These are phyloP conservation scores for Talaromyces sp. DNA, from an alignment of 2,329 filamentous ascomycete species.

Conservation along the genomic window DNA sequence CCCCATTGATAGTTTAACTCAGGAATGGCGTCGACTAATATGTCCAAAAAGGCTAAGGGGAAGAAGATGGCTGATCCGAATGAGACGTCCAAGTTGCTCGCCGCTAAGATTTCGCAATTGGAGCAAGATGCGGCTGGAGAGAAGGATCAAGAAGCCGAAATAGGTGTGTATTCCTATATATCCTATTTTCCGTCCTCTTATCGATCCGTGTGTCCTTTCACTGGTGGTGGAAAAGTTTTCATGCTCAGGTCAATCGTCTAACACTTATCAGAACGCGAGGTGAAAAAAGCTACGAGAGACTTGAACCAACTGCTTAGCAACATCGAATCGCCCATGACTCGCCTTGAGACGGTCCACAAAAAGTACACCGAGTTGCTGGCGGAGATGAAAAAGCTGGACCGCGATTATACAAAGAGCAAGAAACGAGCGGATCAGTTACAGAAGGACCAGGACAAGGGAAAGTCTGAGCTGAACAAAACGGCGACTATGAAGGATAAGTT, in stretches of 20 bases:
- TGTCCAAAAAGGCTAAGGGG: conserved; percentile 72
- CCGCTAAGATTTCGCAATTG: conserved; percentile 90
- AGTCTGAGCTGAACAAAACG: conserved; percentile 85
- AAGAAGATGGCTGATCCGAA: conserved; percentile 81
- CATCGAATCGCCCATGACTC: conserved; percentile 87
- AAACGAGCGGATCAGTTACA: conserved; percentile 90
- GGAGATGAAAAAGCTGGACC: conserved; percentile 93
- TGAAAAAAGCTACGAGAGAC: conserved; percentile 89
- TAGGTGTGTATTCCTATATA: conserved; percentile 62
- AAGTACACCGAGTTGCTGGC: conserved; percentile 87
- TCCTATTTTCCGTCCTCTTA: conserved; percentile 1
- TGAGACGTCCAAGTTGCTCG: conserved; percentile 86
- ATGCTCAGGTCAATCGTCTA: neutral
- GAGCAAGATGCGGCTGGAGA: conserved; percentile 90
- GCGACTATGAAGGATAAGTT: conserved; percentile 90
- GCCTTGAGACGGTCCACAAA: conserved; percentile 84
- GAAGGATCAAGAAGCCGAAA: conserved; percentile 93
- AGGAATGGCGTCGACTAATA: conserved; percentile 47
- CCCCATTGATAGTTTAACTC: conserved; percentile 24
- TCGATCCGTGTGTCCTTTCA: neutral
- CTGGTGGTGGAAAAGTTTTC: conserved; percentile 1
- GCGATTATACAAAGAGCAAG: conserved; percentile 93
- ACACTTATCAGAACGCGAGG: conserved; percentile 68
- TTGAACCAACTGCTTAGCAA: conserved; percentile 77
- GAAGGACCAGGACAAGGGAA: conserved; percentile 90